phyloP scores from a whole-genome alignment of 208 protist genomes.

The Trypanosoma rangeli region DNA sequence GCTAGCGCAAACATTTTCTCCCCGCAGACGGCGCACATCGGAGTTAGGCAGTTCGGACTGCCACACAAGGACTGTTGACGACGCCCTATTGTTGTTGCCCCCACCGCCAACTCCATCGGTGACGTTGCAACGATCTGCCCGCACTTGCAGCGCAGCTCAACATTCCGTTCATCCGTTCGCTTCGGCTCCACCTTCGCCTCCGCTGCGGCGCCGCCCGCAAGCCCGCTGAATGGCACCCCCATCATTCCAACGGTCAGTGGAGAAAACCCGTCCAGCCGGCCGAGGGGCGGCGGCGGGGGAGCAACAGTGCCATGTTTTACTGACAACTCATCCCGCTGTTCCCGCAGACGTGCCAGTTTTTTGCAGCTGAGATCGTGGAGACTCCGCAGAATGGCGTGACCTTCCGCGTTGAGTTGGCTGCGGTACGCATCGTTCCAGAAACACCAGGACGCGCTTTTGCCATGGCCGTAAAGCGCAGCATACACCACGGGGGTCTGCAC shows the following conservation, averaged over 20 bases:
- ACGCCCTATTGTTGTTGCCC: constrained; percentile 10
- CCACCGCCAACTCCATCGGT: constrained; percentile 9
- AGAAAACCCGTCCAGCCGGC: constrained; percentile 9
- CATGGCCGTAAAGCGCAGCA: constrained; percentile 43
- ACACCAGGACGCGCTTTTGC: constrained; percentile 28
- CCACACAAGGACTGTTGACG: constrained; percentile 44
- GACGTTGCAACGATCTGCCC: constrained; percentile 57
- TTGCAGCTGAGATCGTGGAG: constrained; percentile 56
- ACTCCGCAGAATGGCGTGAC: constrained; percentile 52
- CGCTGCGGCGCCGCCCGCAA: constrained; percentile 4
- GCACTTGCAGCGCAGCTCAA: constrained; percentile 78
- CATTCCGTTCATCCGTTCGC: constrained; percentile 4
- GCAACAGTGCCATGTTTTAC: not conserved
- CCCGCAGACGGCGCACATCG: constrained; percentile 81
- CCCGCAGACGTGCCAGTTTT: constrained; percentile 39
- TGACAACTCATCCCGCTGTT: constrained; percentile 6
- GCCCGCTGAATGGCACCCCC: constrained; percentile 9
- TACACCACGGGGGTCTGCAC: constrained; percentile 72
- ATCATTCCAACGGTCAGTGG: constrained; percentile 10
- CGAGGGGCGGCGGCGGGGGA: not conserved
- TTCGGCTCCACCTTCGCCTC: constrained; percentile 9
- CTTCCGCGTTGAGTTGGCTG: constrained; percentile 53
- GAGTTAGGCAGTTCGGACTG: constrained; percentile 62
- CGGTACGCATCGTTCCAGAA: constrained; percentile 73
- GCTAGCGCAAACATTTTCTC: constrained; percentile 56